These are phyloP conservation scores for Aspergillus fructus DNA, from an alignment of 2,329 filamentous ascomycete genomes.

Conservation along the genomic window DNA sequence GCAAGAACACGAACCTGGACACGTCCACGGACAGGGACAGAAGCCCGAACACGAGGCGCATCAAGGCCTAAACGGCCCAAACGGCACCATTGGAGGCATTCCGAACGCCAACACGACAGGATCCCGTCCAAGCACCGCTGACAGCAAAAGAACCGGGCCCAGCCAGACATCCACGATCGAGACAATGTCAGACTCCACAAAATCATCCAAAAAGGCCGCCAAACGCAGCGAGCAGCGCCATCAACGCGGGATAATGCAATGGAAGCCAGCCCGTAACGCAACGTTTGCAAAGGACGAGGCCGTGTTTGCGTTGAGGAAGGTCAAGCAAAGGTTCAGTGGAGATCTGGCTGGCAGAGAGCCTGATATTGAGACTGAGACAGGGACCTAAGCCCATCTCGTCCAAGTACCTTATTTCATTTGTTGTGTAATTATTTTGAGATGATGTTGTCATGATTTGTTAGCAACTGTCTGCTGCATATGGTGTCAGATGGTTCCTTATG, in stretches of 20 bases:
- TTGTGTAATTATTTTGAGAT: not conserved
- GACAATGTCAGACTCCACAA: constrained; percentile 12
- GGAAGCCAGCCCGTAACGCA: constrained; percentile 82
- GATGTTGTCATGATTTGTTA: not conserved
- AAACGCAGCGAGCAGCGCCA: constrained; percentile 67
- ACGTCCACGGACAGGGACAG: constrained; percentile 10
- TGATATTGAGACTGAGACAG: constrained; percentile 75
- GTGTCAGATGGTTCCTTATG: too few species aligned
- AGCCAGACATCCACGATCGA: not conserved
- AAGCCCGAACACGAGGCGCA: not conserved
- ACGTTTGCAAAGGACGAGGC: constrained; percentile 87
- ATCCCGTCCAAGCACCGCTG: not conserved
- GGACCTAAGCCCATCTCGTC: constrained; percentile 3
- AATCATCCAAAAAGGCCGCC: constrained; percentile 35
- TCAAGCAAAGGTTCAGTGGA: constrained; percentile 69
- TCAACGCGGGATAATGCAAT: constrained; percentile 91
- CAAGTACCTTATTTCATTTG: not conserved
- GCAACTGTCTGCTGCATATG: too few species aligned
- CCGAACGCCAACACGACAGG: not conserved
- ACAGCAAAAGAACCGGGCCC: not conserved
- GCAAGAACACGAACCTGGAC: constrained; percentile 11
- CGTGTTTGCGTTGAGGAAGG: constrained; percentile 71
- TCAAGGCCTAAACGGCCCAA: not conserved
- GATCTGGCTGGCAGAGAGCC: constrained; percentile 77
- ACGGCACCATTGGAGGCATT: not conserved